phyloP scores from a whole-genome alignment of 441 rosid genomes.

The Brassica hybrid region DNA sequence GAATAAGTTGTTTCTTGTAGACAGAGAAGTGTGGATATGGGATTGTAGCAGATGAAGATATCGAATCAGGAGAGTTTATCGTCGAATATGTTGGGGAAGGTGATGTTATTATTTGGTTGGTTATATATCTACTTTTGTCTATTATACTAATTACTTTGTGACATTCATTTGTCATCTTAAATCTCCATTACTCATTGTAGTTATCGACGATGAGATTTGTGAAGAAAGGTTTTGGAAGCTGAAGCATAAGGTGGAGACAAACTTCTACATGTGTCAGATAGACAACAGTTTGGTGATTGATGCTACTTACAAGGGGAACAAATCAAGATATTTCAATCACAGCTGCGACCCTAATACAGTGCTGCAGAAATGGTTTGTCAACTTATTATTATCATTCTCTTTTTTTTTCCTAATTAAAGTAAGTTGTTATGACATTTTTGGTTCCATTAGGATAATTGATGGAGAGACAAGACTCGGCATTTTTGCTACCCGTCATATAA shows the following conservation, averaged over 20 bases:
- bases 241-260: slow-evolving; percentile 84
- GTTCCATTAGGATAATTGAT: slow-evolving; percentile 76
- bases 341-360: slow-evolving; percentile 91
- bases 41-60: slow-evolving; percentile 89
- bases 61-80: slow-evolving; percentile 81
- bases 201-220: slow-evolving; percentile 91
- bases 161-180: background rate
- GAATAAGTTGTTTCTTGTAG: slow-evolving; percentile 63
- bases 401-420: slow-evolving; percentile 13
- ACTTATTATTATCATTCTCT: slow-evolving; percentile 4
- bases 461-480: slow-evolving; percentile 96
- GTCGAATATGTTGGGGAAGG: slow-evolving; percentile 99
- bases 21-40: slow-evolving; percentile 96
- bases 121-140: background rate
- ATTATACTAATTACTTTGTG: background rate
- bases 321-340: slow-evolving; percentile 92
- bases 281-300: slow-evolving; percentile 90
- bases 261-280: slow-evolving; percentile 91
- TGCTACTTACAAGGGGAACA: slow-evolving; percentile 92
- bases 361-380: slow-evolving; percentile 90
- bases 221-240: slow-evolving; percentile 92
- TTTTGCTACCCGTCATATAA: slow-evolving; percentile 76
- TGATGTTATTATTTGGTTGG: slow-evolving; percentile 28
- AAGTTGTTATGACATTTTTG: background rate
- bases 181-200: slow-evolving; percentile 45